A percentile compares a stretch with the other conserved stretches of the same genome.
Evolutionary conservation across 495 filamentous ascomycete genomes (phyloP).

Genomic region (Sordaria brevicollis): DNA sequence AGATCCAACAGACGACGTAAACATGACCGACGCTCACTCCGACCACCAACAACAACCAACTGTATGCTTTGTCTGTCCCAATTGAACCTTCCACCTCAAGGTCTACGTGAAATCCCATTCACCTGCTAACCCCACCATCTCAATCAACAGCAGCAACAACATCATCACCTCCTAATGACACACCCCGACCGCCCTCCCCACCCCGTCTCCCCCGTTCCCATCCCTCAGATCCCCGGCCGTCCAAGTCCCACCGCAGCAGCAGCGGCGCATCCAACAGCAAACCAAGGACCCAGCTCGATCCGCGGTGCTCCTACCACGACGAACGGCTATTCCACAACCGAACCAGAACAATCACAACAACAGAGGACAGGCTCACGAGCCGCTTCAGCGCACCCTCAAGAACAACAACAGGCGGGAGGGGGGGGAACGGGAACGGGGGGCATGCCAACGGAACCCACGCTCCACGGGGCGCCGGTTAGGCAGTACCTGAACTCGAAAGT

Average conservation of each 20-base stretch:
- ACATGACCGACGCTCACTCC: slow-evolving; percentile 21
- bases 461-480: slow-evolving; percentile 76
- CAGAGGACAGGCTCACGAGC: slow-evolving; percentile 28
- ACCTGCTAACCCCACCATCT: slow-evolving; percentile 11
- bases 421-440: slow-evolving; percentile 3
- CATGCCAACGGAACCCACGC: slow-evolving; percentile 42
- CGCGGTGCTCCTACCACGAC: slow-evolving; percentile 25
- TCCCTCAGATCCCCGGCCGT: slow-evolving; percentile 14
- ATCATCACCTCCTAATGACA: slow-evolving; percentile 3
- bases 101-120: background rate
- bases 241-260: background rate
- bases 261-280: slow-evolving; percentile 20
- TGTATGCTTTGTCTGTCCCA: slow-evolving; percentile 4
- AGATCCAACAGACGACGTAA: slow-evolving; percentile 9
- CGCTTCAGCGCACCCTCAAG: slow-evolving; percentile 43
- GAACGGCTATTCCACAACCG: slow-evolving; percentile 10
- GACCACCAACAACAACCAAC: slow-evolving; percentile 8
- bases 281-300: slow-evolving; percentile 30
- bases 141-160: slow-evolving; percentile 9
- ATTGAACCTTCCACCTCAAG: background rate
- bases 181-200: background rate
- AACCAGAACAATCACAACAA: slow-evolving; percentile 8
- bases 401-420: background rate
- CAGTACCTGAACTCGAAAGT: slow-evolving; percentile 86
- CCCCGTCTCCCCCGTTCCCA: slow-evolving; percentile 8